Conservation (phyloP, 1,284 basidiomycete genomes). For the Farysia itapuensis region DNA sequence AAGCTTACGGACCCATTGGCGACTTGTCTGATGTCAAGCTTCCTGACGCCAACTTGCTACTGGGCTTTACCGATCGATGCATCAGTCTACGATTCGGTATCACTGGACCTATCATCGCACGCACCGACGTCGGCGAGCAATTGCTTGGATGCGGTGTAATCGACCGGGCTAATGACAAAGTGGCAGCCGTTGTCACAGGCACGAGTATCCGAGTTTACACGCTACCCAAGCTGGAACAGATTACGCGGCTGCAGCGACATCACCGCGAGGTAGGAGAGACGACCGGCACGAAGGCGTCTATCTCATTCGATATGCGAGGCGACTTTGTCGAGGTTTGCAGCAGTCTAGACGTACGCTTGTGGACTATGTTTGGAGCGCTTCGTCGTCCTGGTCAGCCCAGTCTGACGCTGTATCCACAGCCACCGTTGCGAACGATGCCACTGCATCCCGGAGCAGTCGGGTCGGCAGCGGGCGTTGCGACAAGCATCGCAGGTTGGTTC, state of each 20-base stretch:
- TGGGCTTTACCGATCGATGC: conserved; percentile 26
- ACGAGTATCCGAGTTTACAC: conserved; percentile 43
- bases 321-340: conserved; percentile 50
- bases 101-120: conserved; percentile 35
- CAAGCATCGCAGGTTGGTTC: conserved; percentile 46
- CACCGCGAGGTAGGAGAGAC: conserved; percentile 32
- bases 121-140: conserved; percentile 37
- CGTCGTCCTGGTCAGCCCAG: conserved; percentile 41
- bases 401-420: conserved; percentile 29
- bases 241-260: conserved; percentile 49
- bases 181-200: conserved; percentile 31
- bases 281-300: conserved; percentile 6
- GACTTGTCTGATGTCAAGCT: conserved; percentile 2
- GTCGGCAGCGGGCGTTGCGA: conserved; percentile 42
- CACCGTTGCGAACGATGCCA: conserved; percentile 23
- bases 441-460: conserved; percentile 38
- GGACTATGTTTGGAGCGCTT: conserved; percentile 46
- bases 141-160: conserved; percentile 41
- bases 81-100: conserved; percentile 31
- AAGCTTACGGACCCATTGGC: conserved; percentile 11
- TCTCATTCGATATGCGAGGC: conserved; percentile 41
- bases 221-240: conserved; percentile 41
- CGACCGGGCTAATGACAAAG: conserved; percentile 28
- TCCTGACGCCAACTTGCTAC: conserved; percentile 18
- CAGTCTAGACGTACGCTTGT: conserved; percentile 50